Percentiles rank a stretch among this genome's conserved stretches.
These are phyloP conservation scores for Sporopachydermia cereana DNA, from an alignment of 1,139 yeast species.

Conservation along the genomic window DNA sequence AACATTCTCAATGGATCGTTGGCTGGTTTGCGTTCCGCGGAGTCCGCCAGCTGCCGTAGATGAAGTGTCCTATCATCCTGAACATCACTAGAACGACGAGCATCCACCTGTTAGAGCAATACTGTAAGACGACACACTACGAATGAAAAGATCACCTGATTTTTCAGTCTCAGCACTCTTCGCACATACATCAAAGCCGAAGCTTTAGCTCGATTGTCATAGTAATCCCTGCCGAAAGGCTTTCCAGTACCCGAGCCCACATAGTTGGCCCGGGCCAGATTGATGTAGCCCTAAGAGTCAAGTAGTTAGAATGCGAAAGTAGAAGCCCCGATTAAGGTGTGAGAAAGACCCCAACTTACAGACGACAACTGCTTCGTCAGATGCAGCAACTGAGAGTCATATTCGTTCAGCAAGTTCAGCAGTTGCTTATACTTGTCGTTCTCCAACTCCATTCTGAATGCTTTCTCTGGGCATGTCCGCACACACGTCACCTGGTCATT, in stretches of 20 bases:
- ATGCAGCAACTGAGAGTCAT: background rate
- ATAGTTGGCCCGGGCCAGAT: slow-evolving; percentile 23
- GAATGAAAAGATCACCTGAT: too few species aligned
- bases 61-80: slow-evolving; percentile 1
- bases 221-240: slow-evolving; percentile 20
- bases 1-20: slow-evolving; percentile 40
- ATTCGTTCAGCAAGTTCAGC: background rate
- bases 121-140: too few species aligned
- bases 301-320: background rate
- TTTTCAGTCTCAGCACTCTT: too few species aligned
- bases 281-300: slow-evolving; percentile 20
- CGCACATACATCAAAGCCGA: slow-evolving; percentile 11
- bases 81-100: slow-evolving; percentile 2
- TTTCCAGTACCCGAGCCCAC: slow-evolving; percentile 12
- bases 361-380: background rate
- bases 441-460: background rate
- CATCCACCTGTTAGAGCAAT: too few species aligned
- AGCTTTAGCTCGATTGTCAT: slow-evolving; percentile 21
- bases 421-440: slow-evolving; percentile 3
- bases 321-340: background rate
- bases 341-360: slow-evolving; percentile 3
- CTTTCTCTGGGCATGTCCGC: too few species aligned
- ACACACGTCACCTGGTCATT: too few species aligned
- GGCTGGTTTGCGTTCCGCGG: slow-evolving; percentile 7
- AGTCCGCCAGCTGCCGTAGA: background rate